Evolutionary conservation across 208 protist genomes (phyloP), one percentile per base, ranked within the genome.

Genomic region (Naegleria gruberi): DNA sequence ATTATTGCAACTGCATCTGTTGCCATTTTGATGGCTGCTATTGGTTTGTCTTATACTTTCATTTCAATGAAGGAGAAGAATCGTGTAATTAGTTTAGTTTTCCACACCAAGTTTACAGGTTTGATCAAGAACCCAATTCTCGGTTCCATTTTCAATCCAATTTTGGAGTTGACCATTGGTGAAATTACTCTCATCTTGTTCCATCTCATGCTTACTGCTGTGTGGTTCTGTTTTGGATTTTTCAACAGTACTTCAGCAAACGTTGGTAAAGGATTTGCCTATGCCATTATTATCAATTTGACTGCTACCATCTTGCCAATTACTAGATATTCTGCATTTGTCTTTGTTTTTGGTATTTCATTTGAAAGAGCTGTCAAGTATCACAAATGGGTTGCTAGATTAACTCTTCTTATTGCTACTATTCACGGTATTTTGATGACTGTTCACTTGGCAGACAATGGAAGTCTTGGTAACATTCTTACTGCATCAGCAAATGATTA

Each of bases 291-390:
- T 44, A 30, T 84, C 12, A 84, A 43, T 84, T 17, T 45, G 1
- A 0, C 81, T 34, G 17, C n/a, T 1, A 23, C n/a, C n/a, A 1
- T 84, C 0, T 23, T 84, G 1, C 81, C 81, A 34, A 34, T 84
- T 8, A 84, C 81, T 30, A 7, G 81, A 44, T 84, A 84, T 45
- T 84, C 81, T 3, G 8, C 44, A 6, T 84, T 42, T 42, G n/a
- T 45, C 12, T 30, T 34, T 42, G n/a, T 84, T 7, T 84, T 84
- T 84, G 81, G 81, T 45, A 34, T 84, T 84, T 45, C 81, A 84
- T 84, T 84, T 45, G 81, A 84, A 19, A 44, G 81, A 84, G 81
- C 81, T 30, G n/a, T 84, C 8, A 84, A 84, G 30, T 84, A 34
- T 37, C 81, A 84, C 41, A 84, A 45, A 84, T 84, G 42, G 42